phyloP scores from a whole-genome alignment of 2,329 filamentous ascomycete genomes.

The Xylariaceae sp. region DNA sequence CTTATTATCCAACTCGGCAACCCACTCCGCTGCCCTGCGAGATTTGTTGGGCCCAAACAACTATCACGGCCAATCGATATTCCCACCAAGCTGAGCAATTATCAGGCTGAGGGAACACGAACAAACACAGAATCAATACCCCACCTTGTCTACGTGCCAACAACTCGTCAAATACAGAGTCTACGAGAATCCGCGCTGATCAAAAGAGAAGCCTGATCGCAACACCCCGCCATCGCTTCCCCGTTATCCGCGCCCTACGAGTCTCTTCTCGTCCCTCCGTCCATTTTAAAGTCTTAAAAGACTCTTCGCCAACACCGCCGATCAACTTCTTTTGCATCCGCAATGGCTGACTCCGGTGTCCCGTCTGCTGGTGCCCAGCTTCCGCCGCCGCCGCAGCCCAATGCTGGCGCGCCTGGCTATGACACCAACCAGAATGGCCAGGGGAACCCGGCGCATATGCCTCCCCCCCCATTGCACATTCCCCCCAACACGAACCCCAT shows the following conservation, averaged over 20 bases:
- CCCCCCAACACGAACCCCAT: conserved; percentile 96
- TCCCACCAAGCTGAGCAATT: not conserved
- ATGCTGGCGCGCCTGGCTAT: conserved; percentile 71
- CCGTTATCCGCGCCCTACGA: conserved; percentile 2
- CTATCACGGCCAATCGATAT: not conserved
- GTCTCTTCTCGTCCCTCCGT: conserved; percentile 12
- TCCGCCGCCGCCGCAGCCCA: conserved; percentile 64
- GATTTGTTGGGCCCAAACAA: too few species aligned
- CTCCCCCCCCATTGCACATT: conserved; percentile 86
- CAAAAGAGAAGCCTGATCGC: too few species aligned
- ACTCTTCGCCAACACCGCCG: not conserved
- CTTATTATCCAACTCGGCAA: too few species aligned
- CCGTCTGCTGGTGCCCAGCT: conserved; percentile 62
- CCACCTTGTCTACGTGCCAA: conserved; percentile 22
- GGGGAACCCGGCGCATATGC: conserved; percentile 72
- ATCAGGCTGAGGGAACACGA: conserved; percentile 7
- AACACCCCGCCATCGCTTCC: not conserved
- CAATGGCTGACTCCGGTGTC: conserved; percentile 75
- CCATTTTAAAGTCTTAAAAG: not conserved
- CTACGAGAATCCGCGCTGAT: too few species aligned
- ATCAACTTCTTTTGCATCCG: conserved; percentile 23
- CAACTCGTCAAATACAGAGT: conserved; percentile 18
- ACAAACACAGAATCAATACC: conserved; percentile 21
- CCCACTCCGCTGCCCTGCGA: too few species aligned
- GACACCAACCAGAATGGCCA: conserved; percentile 72